Base-by-base conservation (phyloP, 768 basidiomycete species). In the Chlorophyllum brunneum region DNA sequence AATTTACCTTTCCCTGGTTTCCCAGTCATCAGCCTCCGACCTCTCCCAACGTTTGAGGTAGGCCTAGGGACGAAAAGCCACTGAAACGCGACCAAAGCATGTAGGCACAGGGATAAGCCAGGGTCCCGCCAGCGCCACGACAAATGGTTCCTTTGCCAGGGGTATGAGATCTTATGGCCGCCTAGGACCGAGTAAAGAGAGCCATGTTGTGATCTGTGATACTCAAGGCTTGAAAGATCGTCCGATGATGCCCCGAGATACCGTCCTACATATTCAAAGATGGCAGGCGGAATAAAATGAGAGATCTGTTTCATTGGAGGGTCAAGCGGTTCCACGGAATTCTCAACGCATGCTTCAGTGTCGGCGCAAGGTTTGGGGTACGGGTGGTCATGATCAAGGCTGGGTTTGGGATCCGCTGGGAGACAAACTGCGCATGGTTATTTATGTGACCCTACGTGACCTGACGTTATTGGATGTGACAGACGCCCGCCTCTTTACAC, bases 171-270 rank as follows among this genome's bases (percentile, higher is more conserved):
- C 27, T 37, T 26, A 42, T 18, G 37, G 29, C 42, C 33, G 51
- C 15, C 22, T 22, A 36, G 30, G 24, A 42, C 48, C 48, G 39
- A 42, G n/a, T 36, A 23, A 8, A 20, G 33, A 24, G n/a, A 11
- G 5, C 5, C 23, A 18, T 18, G 10, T 11, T 34, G 10, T 18
- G n/a, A 23, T 29, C 9, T 22, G 16, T 33, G 10, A 5, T 16
- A 36, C 16, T 3, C 23, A n/a, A 16, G n/a, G n/a, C n/a, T n/a
- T 29, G 18, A 4, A 15, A 50, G 20, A 52, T 24, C 34, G 15
- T 51, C 67, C 65, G 64, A 67, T 42, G 48, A 63, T 64, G 38
- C 33, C 47, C 67, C 66, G 64, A 62, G 54, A 61, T 58, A 61
- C 56, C 53, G 46, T 51, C 38, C 53, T 29, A 23, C 18, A 42